Evolutionary conservation across 2,329 filamentous ascomycete genomes (phyloP).

Genomic region (Fusarium coffeatum): DNA sequence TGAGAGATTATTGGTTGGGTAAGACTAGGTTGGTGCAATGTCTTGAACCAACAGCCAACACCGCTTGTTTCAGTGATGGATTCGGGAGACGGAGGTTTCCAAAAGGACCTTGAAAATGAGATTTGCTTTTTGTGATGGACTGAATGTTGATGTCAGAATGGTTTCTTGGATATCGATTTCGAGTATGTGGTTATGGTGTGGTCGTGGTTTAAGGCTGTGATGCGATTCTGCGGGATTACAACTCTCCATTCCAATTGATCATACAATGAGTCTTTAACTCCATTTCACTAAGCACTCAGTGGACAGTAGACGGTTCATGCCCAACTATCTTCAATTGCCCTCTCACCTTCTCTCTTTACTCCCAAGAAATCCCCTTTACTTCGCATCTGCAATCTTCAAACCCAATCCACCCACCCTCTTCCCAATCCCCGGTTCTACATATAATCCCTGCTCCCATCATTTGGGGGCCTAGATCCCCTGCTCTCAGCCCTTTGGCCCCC

Average conservation of each 20-base stretch:
- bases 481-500: neutral
- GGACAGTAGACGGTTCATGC: too few relatives aligned
- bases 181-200: neutral
- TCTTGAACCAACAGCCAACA: constrained; percentile 19
- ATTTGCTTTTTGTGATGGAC: neutral
- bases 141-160: neutral
- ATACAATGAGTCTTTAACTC: neutral
- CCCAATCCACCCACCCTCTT: neutral
- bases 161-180: neutral
- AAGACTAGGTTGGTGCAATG: neutral
- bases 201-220: neutral
- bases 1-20: neutral
- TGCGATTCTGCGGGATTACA: too few relatives aligned
- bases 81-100: neutral
- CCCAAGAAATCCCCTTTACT: neutral
- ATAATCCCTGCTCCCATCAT: constrained; percentile 13
- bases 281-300: too few relatives aligned
- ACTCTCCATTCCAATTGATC: too few relatives aligned
- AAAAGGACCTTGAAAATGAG: constrained; percentile 32
- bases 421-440: neutral
- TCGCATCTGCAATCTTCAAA: neutral
- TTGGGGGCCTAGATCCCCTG: constrained; percentile 17
- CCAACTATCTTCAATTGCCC: neutral
- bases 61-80: constrained; percentile 20
- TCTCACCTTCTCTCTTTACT: neutral